Percentiles rank a stretch among this genome's conserved stretches.
Evolutionary conservation across 1,284 basidiomycete species (phyloP).

Genomic region (Microbotryum silenes-acaulis): DNA sequence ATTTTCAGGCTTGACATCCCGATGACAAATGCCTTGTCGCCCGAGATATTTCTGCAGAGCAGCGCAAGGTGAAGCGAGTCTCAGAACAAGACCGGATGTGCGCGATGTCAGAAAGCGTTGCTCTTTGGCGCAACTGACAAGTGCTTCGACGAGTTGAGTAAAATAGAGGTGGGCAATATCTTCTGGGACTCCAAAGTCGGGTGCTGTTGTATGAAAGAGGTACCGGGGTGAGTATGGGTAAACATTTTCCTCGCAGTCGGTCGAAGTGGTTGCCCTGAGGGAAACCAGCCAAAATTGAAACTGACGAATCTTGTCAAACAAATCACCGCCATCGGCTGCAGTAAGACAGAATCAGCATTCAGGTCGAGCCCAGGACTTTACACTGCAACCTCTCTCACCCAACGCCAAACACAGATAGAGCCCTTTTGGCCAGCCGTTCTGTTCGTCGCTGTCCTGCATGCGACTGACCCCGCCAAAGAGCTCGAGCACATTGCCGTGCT

Average conservation of each 20-base stretch:
- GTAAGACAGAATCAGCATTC: not conserved
- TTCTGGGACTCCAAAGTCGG: constrained; percentile 78
- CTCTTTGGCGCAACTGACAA: constrained; percentile 46
- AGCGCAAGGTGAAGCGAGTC: too few relatives aligned
- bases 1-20: constrained; percentile 46
- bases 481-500: constrained; percentile 74
- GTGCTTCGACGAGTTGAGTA: constrained; percentile 72
- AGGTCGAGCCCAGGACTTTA: not conserved
- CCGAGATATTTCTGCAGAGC: constrained; percentile 37
- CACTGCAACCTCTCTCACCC: constrained; percentile 11
- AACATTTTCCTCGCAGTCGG: too few relatives aligned
- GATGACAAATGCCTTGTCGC: constrained; percentile 49
- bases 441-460: constrained; percentile 44
- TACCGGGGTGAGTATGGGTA: not conserved
- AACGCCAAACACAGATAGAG: constrained; percentile 84
- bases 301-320: constrained; percentile 95
- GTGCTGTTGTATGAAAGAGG: constrained; percentile 47
- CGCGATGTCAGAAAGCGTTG: constrained; percentile 40
- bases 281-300: constrained; percentile 24
- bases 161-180: constrained; percentile 90
- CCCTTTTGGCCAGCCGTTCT: constrained; percentile 55
- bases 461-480: constrained; percentile 61
- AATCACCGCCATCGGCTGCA: constrained; percentile 82
- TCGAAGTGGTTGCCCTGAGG: too few relatives aligned
- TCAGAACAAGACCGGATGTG: not conserved